Evolutionary conservation across 2,329 filamentous ascomycete genomes (phyloP).

Genomic region (Penicillium sp.): DNA sequence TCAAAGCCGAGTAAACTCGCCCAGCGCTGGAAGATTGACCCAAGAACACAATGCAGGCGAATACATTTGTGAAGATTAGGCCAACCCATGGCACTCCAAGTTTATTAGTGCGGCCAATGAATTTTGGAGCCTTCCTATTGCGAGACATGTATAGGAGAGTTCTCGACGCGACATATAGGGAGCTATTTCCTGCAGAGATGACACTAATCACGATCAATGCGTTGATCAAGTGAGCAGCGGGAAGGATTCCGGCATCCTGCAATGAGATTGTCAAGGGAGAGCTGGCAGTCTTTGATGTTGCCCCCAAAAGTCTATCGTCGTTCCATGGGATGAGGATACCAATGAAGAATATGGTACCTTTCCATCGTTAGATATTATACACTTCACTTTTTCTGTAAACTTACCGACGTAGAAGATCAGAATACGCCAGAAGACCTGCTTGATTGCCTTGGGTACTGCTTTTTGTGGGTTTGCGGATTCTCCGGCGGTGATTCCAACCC

Average conservation of each 20-base stretch:
- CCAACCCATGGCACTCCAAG: constrained; percentile 63
- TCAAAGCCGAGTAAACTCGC: constrained; percentile 33
- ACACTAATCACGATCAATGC: constrained; percentile 75
- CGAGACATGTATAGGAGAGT: constrained; percentile 77
- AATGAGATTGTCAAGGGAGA: constrained; percentile 75
- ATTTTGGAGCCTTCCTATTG: constrained; percentile 67
- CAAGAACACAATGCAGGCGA: constrained; percentile 53
- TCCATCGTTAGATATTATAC: background rate
- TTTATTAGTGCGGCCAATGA: constrained; percentile 68
- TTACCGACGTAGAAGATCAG: constrained; percentile 61
- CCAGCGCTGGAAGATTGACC: constrained; percentile 34
- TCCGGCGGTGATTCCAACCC: constrained; percentile 40
- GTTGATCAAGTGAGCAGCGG: constrained; percentile 75
- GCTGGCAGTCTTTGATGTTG: constrained; percentile 64
- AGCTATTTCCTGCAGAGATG: constrained; percentile 71
- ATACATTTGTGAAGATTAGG: constrained; percentile 68
- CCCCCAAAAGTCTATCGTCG: constrained; percentile 63
- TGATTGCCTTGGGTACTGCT: constrained; percentile 49
- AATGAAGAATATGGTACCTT: constrained; percentile 71
- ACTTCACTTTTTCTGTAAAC: background rate
- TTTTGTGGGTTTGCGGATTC: constrained; percentile 46
- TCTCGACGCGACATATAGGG: constrained; percentile 75
- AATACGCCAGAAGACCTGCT: constrained; percentile 46
- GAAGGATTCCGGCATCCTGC: constrained; percentile 71
- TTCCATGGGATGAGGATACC: constrained; percentile 73